Evolutionary conservation across 2,329 filamentous ascomycete species (phyloP).

Genomic region (Cercospora sesami): DNA sequence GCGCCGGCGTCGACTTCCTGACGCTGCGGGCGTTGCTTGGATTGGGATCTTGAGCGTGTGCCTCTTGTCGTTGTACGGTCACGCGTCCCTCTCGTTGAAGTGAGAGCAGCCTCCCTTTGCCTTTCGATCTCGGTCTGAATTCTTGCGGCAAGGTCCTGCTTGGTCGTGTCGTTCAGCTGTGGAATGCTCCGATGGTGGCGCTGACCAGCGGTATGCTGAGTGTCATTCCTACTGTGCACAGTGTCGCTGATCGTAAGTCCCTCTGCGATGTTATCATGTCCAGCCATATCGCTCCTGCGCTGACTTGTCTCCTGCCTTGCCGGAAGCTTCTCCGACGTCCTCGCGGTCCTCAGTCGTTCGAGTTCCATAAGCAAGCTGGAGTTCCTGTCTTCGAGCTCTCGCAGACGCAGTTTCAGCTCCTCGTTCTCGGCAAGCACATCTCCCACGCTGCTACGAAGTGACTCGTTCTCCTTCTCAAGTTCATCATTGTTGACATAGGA

Average conservation of each 20-base stretch:
- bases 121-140: slow-evolving; percentile 37
- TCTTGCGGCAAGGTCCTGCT: slow-evolving; percentile 25
- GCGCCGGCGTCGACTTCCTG: neutral
- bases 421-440: slow-evolving; percentile 83
- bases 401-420: slow-evolving; percentile 52
- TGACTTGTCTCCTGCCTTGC: neutral
- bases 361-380: slow-evolving; percentile 44
- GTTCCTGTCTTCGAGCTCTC: slow-evolving; percentile 44
- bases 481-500: slow-evolving; percentile 59
- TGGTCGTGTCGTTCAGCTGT: slow-evolving; percentile 23
- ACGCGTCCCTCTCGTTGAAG: neutral
- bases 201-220: neutral
- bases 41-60: slow-evolving; percentile 23
- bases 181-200: neutral
- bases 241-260: slow-evolving; percentile 9
- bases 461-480: slow-evolving; percentile 50
- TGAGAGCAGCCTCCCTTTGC: slow-evolving; percentile 15
- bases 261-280: slow-evolving; percentile 15
- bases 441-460: slow-evolving; percentile 54
- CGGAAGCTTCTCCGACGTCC: neutral
- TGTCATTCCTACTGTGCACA: neutral
- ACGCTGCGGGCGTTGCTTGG: slow-evolving; percentile 4
- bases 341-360: slow-evolving; percentile 31
- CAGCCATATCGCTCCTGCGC: neutral
- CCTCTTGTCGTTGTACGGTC: neutral